Percentiles rank a stretch among this genome's conserved stretches.
Conservation (phyloP, 2,329 filamentous ascomycete genomes). For the Graphiopsis chlorocephala region DNA sequence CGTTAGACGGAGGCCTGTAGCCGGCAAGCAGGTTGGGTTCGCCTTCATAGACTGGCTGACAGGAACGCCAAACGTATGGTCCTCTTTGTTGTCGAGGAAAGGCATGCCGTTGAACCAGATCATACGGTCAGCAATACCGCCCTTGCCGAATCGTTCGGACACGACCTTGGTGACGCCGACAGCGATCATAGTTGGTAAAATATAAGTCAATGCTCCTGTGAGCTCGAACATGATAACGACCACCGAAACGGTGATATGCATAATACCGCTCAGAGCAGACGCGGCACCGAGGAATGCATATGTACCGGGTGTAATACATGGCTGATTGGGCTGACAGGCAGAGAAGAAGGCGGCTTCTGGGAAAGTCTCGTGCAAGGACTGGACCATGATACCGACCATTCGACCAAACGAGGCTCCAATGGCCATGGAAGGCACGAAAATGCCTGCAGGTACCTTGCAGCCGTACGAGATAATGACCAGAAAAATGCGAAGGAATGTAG, state of each 20-base stretch:
- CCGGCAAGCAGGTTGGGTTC: slow-evolving; percentile 70
- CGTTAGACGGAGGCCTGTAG: slow-evolving; percentile 70
- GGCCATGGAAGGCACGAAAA: slow-evolving; percentile 98
- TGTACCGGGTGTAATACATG: slow-evolving; percentile 95
- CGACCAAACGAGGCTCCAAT: slow-evolving; percentile 92
- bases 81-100: slow-evolving; percentile 95
- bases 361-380: slow-evolving; percentile 80
- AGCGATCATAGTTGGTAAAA: slow-evolving; percentile 97
- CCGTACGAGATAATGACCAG: slow-evolving; percentile 95
- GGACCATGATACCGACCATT: slow-evolving; percentile 90
- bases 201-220: slow-evolving; percentile 95
- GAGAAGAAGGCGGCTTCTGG: slow-evolving; percentile 82
- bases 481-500: slow-evolving; percentile 75
- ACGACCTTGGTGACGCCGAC: slow-evolving; percentile 96
- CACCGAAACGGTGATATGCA: slow-evolving; percentile 95
- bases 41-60: slow-evolving; percentile 81
- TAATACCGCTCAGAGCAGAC: slow-evolving; percentile 89
- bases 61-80: slow-evolving; percentile 92
- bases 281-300: slow-evolving; percentile 94
- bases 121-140: slow-evolving; percentile 95
- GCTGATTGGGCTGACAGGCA: slow-evolving; percentile 82
- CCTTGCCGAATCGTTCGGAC: slow-evolving; percentile 86
- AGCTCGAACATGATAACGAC: slow-evolving; percentile 99
- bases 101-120: slow-evolving; percentile 99
- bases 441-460: slow-evolving; percentile 95